phyloP scores from a whole-genome alignment of 441 rosid species.

The Rhodomyrtus psidioides region DNA sequence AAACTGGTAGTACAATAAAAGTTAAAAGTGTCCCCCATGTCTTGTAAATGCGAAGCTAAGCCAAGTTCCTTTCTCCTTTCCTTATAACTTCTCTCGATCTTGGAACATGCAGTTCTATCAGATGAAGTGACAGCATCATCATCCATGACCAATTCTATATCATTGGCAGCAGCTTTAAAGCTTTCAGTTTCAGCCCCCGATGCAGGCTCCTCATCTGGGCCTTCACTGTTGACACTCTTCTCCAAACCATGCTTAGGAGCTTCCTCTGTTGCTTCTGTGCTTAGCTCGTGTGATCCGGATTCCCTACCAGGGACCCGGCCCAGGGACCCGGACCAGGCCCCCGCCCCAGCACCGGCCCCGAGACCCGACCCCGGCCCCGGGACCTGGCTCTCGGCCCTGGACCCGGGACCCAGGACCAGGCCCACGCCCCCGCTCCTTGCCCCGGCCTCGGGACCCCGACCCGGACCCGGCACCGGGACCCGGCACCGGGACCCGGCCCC shows the following conservation, averaged over 20 bases:
- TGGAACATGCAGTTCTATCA: too few relatives aligned
- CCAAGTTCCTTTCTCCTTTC: slow-evolving; percentile 19
- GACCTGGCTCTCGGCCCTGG: too few relatives aligned
- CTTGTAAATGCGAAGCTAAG: slow-evolving; percentile 30
- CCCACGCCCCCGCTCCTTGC: too few relatives aligned
- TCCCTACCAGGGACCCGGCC: too few relatives aligned
- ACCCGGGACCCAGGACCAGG: too few relatives aligned
- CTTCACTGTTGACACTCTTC: slow-evolving; percentile 27
- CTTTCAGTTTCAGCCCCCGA: slow-evolving; percentile 84
- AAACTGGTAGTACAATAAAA: slow-evolving; percentile 62
- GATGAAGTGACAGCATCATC: slow-evolving; percentile 30
- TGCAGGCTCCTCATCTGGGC: slow-evolving; percentile 33
- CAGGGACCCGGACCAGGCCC: too few relatives aligned
- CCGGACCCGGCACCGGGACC: too few relatives aligned
- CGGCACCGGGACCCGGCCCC: too few relatives aligned
- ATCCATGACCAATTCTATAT: slow-evolving; percentile 48
- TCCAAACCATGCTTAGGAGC: slow-evolving; percentile 21
- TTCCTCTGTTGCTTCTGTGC: slow-evolving; percentile 24
- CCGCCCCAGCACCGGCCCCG: too few relatives aligned
- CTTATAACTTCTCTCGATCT: slow-evolving; percentile 36
- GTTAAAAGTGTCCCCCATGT: slow-evolving; percentile 29
- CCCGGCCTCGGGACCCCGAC: too few relatives aligned
- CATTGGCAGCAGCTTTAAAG: slow-evolving; percentile 76
- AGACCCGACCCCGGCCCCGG: too few relatives aligned
- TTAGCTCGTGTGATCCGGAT: too few relatives aligned